Evolutionary conservation across 1,284 basidiomycete genomes (phyloP).

Genomic region (Sphaerobolus stellatus): DNA sequence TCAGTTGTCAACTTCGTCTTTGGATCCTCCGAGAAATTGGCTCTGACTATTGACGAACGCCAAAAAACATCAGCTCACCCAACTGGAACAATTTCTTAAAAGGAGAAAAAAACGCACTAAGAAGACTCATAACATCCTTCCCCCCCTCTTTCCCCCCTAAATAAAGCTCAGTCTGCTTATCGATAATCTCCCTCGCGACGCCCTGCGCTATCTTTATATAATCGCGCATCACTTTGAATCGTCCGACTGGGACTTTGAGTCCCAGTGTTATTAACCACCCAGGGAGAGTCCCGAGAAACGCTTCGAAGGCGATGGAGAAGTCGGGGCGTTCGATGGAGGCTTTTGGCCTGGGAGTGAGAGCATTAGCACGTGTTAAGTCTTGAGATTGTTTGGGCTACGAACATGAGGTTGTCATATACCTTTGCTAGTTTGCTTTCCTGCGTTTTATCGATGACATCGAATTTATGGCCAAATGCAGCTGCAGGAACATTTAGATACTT

Average conservation of each 20-base stretch:
- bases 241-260: background rate
- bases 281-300: background rate
- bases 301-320: background rate
- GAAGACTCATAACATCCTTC: background rate
- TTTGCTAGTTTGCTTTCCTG: conserved; percentile 9
- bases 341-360: background rate
- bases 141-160: background rate
- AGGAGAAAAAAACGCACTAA: too few species aligned
- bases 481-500: background rate
- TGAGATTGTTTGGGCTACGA: background rate
- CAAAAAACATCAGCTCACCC: background rate
- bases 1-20: background rate
- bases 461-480: background rate
- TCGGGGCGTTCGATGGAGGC: background rate
- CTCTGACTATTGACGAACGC: background rate
- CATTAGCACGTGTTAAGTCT: background rate
- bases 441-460: background rate
- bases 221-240: background rate
- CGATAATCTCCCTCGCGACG: background rate
- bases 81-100: background rate
- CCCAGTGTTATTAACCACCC: background rate
- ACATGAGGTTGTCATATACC: background rate
- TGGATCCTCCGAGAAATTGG: conserved; percentile 3
- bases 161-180: background rate
- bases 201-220: background rate